Percentiles rank a stretch among this genome's conserved stretches.
Conservation (phyloP, 2,329 filamentous ascomycete genomes). For the Aspergillus terreus region DNA sequence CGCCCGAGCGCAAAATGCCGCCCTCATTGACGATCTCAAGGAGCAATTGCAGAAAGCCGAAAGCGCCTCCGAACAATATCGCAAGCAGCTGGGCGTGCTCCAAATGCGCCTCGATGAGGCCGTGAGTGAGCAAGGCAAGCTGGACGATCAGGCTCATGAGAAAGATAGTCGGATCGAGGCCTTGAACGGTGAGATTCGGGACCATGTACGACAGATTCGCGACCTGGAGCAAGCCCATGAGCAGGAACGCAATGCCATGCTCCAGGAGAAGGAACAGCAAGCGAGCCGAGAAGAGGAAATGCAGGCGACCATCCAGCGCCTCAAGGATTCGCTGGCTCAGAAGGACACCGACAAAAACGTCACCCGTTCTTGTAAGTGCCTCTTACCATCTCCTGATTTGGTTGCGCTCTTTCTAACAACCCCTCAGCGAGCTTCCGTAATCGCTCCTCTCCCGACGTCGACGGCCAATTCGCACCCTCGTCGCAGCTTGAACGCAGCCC, state of each 20-base stretch:
- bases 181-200: conserved; percentile 79
- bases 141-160: conserved; percentile 87
- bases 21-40: conserved; percentile 78
- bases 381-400: neutral
- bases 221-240: conserved; percentile 94
- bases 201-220: conserved; percentile 75
- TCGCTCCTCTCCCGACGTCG: conserved; percentile 60
- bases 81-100: conserved; percentile 79
- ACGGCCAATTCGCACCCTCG: conserved; percentile 81
- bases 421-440: conserved; percentile 45
- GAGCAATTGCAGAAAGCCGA: conserved; percentile 79
- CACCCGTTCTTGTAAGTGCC: conserved; percentile 49
- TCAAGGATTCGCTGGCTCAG: conserved; percentile 85
- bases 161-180: conserved; percentile 77
- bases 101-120: conserved; percentile 85
- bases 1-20: conserved; percentile 72
- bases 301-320: conserved; percentile 80
- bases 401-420: conserved; percentile 15
- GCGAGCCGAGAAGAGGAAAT: conserved; percentile 82
- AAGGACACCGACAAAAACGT: conserved; percentile 57
- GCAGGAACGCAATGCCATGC: conserved; percentile 77
- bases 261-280: conserved; percentile 90
- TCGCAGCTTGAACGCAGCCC: conserved; percentile 82
- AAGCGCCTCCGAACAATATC: conserved; percentile 69
- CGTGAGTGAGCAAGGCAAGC: conserved; percentile 72